Evolutionary conservation across 208 protist genomes (phyloP).

Genomic region (Leishmania tarentolae): DNA sequence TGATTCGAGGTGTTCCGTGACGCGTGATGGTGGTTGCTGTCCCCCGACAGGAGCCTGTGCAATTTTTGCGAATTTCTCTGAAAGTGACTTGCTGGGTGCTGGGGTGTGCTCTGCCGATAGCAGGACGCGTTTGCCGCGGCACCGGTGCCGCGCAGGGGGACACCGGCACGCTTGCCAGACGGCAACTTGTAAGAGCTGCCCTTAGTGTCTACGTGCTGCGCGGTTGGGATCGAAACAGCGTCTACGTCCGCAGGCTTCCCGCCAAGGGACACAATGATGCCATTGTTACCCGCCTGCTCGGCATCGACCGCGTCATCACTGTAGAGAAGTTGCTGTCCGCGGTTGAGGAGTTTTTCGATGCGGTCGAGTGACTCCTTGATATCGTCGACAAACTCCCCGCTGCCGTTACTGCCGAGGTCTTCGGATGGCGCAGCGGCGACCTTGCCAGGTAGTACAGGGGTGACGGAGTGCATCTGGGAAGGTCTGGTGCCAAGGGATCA

Average conservation of each 20-base stretch:
- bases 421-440: not conserved
- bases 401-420: not conserved
- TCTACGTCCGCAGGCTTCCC: not conserved
- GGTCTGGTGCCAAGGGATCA: not conserved
- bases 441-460: not conserved
- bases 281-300: constrained; percentile 1
- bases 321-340: constrained; percentile 55
- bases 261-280: not conserved
- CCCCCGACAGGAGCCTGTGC: not conserved
- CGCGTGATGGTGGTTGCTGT: not conserved
- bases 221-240: not conserved
- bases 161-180: not conserved
- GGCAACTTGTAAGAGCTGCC: constrained; percentile 23
- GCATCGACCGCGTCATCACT: constrained; percentile 30
- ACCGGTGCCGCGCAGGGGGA: not conserved
- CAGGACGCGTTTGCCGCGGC: not conserved
- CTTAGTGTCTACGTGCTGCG: constrained; percentile 2
- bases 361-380: constrained; percentile 54
- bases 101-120: not conserved
- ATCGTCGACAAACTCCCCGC: constrained; percentile 32
- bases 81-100: not conserved
- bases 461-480: not conserved
- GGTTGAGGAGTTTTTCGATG: constrained; percentile 58
- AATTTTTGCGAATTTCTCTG: not conserved
- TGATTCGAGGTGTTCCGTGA: not conserved